A percentile compares a stretch with the other conserved stretches of the same genome.
These are phyloP conservation scores for Agrocybe pediades DNA, from an alignment of 768 basidiomycete species.

Conservation along the genomic window DNA sequence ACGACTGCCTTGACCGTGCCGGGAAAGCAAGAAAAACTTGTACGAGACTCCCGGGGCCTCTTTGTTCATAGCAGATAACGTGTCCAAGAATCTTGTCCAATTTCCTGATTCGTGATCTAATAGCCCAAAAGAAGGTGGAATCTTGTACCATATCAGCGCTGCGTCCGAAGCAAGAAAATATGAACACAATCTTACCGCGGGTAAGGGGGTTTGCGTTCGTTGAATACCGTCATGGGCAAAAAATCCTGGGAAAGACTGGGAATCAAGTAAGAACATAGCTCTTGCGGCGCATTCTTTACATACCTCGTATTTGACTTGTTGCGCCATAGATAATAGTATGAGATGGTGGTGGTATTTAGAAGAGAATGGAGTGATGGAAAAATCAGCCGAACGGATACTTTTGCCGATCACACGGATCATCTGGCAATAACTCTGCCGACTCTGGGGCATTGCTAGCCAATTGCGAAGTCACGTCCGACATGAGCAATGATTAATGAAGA, in stretches of 20 bases:
- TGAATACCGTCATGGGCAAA: constrained; percentile 20
- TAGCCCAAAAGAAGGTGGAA: constrained; percentile 23
- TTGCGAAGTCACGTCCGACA: too few species aligned
- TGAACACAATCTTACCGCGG: constrained; percentile 6
- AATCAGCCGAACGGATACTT: too few species aligned
- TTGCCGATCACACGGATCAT: too few species aligned
- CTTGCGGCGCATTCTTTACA: too few species aligned
- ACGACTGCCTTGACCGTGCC: constrained; percentile 81
- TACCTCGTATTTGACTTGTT: too few species aligned
- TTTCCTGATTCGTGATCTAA: constrained; percentile 16
- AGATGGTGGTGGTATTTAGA: too few species aligned
- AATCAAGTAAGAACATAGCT: too few species aligned
- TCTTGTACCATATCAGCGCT: constrained; percentile 7
- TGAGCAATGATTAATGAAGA: too few species aligned
- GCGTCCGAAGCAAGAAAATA: neutral
- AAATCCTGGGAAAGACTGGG: constrained; percentile 20
- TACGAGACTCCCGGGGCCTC: constrained; percentile 41
- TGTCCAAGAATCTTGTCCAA: constrained; percentile 20
- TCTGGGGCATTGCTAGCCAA: too few species aligned
- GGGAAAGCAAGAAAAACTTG: constrained; percentile 66
- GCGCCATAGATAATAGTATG: too few species aligned
- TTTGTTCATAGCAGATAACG: constrained; percentile 50
- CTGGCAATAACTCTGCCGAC: too few species aligned
- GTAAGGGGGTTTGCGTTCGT: constrained; percentile 1
- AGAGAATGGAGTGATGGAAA: too few species aligned